Evolutionary conservation across 257 asterid species (phyloP).

Genomic region (Petrea volubilis): DNA sequence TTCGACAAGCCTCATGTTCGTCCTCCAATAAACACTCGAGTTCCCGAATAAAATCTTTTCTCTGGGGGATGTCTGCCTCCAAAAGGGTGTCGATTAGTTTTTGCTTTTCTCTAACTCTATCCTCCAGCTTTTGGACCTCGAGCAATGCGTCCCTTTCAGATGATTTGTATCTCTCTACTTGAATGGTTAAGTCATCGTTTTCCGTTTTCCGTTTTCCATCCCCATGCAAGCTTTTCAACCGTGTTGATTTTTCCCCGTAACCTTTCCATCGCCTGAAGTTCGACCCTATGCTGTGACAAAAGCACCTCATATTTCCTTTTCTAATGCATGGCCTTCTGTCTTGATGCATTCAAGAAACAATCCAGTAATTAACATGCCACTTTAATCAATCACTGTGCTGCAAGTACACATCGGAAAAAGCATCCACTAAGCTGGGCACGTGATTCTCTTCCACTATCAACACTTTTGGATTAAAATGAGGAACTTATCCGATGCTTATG

Average conservation of each 20-base stretch:
- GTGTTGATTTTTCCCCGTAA: slow-evolving; percentile 78
- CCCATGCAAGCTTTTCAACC: slow-evolving; percentile 69
- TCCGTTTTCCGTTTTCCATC: slow-evolving; percentile 67
- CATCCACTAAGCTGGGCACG: too few species aligned
- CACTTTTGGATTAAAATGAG: too few species aligned
- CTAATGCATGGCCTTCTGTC: slow-evolving; percentile 81
- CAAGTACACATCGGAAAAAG: background rate
- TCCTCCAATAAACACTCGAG: slow-evolving; percentile 71
- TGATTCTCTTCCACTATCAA: background rate
- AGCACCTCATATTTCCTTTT: slow-evolving; percentile 81
- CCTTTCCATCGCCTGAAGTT: slow-evolving; percentile 77
- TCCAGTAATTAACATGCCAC: slow-evolving; percentile 56
- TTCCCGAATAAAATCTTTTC: slow-evolving; percentile 69
- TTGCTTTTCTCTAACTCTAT: slow-evolving; percentile 70
- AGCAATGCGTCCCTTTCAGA: slow-evolving; percentile 74
- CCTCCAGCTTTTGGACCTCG: slow-evolving; percentile 64
- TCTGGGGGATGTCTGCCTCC: slow-evolving; percentile 67
- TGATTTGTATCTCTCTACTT: slow-evolving; percentile 54
- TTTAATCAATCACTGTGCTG: slow-evolving; percentile 28
- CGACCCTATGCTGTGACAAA: slow-evolving; percentile 67
- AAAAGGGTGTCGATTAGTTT: slow-evolving; percentile 72
- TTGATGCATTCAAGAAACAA: slow-evolving; percentile 71
- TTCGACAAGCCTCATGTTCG: slow-evolving; percentile 82
- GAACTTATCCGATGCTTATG: background rate
- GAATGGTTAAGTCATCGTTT: slow-evolving; percentile 52